A percentile compares a stretch with the other conserved stretches of the same genome.
These are phyloP conservation scores for Solanum acaule DNA, from an alignment of 257 asterid species.

Conservation along the genomic window DNA sequence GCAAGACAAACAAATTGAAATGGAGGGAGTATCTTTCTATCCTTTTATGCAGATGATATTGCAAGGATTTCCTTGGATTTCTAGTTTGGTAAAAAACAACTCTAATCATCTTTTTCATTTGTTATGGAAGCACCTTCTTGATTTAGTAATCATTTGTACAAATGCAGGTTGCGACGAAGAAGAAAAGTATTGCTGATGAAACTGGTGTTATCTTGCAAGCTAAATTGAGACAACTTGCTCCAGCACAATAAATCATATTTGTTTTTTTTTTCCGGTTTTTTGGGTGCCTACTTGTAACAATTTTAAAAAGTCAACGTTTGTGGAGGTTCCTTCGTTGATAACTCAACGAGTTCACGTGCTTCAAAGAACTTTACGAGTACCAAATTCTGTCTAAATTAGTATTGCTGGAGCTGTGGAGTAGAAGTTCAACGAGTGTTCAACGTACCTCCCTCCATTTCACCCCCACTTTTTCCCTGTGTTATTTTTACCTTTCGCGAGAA, in stretches of 20 bases:
- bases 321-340: neutral
- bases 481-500: neutral
- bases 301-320: too few relatives aligned
- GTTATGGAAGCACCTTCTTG: neutral
- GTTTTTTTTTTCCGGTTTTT: neutral
- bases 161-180: constrained; percentile 69
- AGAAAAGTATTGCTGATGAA: constrained; percentile 79
- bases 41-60: neutral
- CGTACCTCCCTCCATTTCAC: neutral
- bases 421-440: neutral
- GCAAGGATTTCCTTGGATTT: neutral
- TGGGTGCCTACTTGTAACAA: too few relatives aligned
- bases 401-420: neutral
- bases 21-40: neutral
- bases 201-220: constrained; percentile 70
- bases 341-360: neutral
- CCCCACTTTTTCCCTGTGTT: neutral
- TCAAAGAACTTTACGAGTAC: neutral
- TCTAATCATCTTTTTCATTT: neutral
- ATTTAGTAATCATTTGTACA: neutral
- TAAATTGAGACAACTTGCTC: constrained; percentile 49
- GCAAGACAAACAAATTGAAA: neutral
- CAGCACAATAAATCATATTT: constrained; percentile 20
- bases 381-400: neutral
- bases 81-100: neutral